A percentile compares a stretch with the other conserved stretches of the same genome.
Conservation (phyloP, 345 rosid species). For the Aegle marmelos region DNA sequence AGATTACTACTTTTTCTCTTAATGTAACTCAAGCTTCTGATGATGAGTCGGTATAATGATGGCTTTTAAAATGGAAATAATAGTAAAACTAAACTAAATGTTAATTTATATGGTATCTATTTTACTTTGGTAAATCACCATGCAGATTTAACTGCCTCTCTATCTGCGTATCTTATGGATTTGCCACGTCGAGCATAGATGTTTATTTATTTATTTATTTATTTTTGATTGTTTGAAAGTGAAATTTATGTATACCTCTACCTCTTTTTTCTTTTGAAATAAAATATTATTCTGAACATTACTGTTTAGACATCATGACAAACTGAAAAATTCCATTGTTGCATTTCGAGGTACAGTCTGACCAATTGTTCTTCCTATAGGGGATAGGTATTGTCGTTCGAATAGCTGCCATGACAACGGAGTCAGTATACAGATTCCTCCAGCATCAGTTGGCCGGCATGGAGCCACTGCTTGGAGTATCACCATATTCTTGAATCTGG, state of each 20-base stretch:
- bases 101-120: too few species aligned
- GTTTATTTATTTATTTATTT: too few species aligned
- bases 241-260: too few species aligned
- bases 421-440: slow-evolving; percentile 75
- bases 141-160: too few species aligned
- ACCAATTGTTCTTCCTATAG: slow-evolving; percentile 31
- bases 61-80: too few species aligned
- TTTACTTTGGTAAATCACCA: too few species aligned
- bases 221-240: too few species aligned
- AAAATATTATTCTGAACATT: background rate
- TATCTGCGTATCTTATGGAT: too few species aligned
- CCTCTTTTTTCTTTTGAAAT: too few species aligned
- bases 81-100: too few species aligned
- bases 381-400: slow-evolving; percentile 70
- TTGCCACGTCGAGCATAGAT: too few species aligned
- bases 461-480: slow-evolving; percentile 66
- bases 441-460: slow-evolving; percentile 53
- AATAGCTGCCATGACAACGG: slow-evolving; percentile 77
- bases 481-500: slow-evolving; percentile 47
- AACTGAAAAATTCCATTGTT: background rate
- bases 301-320: background rate
- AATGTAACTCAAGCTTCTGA: background rate
- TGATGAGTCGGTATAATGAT: background rate
- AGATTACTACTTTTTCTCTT: background rate
- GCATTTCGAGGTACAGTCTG: background rate